Evolutionary conservation across 768 basidiomycete species (phyloP), one percentile per base, ranked within the genome.

Genomic region (Suillus subaureus): DNA sequence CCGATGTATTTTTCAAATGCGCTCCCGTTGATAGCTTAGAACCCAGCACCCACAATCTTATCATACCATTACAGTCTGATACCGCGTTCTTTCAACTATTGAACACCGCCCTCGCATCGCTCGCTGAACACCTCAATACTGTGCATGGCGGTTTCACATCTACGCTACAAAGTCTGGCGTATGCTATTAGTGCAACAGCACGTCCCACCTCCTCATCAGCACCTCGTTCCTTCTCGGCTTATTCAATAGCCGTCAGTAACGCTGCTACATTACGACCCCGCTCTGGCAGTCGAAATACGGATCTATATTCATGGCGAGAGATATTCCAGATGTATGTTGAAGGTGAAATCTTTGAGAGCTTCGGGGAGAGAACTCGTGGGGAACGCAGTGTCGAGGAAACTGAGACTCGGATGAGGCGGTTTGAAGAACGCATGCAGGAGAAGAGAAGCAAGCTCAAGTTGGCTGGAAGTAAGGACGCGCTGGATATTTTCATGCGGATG

Each of bases 281-380:
- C 69, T 28, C 54, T 21, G 69, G 77, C 68, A 63, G 77, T 49
- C 62, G 73, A 65, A 67, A 78, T 73, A 65, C 77, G 13, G 96
- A 98, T 70, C 77, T 98, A 9, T 94, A 93, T 73, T 83, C 87
- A 7, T 97, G 96, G 96, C 81, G 96, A 28, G 89, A 94, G 77
- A 89, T 97, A 35, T 97, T 98, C 72, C 88, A 89, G 65, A 77
- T 96, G 3, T 97, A 97, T 75, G 82, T 91, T 57, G 94, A 97
- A 70, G 81, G 87, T 0, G 91, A 96, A 70, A 86, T 97, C 1
- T 97, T 97, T 70, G 94, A 96, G 74, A 86, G 85, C 42, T 75
- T 86, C 13, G 75, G 80, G 16, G 95, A 96, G 74, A 72, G 82
- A 1, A 80, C 82, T 56, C 76, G 89, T 5, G 93, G 93, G 1